Conservation (phyloP, 345 rosid species). For the Linum lewisii region DNA sequence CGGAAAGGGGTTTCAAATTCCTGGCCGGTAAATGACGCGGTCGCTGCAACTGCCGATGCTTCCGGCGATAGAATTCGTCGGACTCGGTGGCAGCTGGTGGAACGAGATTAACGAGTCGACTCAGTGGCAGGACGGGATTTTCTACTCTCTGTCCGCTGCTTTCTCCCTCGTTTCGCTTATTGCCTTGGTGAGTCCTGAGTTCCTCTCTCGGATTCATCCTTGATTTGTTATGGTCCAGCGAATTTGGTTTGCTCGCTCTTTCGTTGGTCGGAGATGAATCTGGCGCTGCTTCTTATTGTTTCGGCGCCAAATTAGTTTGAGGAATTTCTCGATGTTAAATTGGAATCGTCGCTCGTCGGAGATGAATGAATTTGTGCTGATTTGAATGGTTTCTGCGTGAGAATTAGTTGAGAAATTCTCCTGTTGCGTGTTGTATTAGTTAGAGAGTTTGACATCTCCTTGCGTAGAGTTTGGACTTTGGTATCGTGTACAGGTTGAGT, state of each 20-base stretch:
- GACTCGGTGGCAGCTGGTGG: conserved; percentile 45
- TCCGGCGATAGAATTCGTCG: not conserved
- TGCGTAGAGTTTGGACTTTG: not conserved
- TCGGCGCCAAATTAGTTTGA: not conserved
- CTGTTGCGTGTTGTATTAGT: not conserved
- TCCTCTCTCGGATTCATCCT: not conserved
- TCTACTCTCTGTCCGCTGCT: conserved; percentile 54
- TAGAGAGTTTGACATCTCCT: too few relatives aligned
- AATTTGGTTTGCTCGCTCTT: not conserved
- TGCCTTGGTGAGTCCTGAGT: conserved; percentile 41
- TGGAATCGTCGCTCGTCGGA: too few relatives aligned
- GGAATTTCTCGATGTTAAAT: too few relatives aligned
- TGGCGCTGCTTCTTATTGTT: not conserved
- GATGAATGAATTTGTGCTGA: too few relatives aligned
- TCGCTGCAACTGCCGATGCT: not conserved
- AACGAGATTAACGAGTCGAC: conserved; percentile 47
- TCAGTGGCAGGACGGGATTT: conserved; percentile 82
- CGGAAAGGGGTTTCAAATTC: not conserved
- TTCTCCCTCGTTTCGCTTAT: conserved; percentile 61
- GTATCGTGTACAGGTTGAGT: not conserved
- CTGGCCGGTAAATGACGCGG: not conserved
- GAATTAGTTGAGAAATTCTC: not conserved
- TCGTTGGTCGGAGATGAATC: too few relatives aligned
- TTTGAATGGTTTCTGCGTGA: too few relatives aligned
- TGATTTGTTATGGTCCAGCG: not conserved